These are phyloP conservation scores for Blattamonas nauphoetae DNA, from an alignment of 78 protist species.

Conservation along the genomic window DNA sequence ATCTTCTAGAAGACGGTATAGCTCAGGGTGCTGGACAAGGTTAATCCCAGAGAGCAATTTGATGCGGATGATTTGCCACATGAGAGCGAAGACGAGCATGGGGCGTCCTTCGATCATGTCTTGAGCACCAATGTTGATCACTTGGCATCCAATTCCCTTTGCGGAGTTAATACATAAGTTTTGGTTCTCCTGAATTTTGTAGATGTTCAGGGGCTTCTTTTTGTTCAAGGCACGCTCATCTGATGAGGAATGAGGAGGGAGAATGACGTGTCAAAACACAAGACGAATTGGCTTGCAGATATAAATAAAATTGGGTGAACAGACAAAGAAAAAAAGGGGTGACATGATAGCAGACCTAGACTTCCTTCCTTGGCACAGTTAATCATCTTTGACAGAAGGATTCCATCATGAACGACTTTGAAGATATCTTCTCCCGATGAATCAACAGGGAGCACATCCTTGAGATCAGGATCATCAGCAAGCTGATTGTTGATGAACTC, in stretches of 20 bases:
- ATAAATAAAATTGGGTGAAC: no score
- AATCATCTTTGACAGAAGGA: conserved; percentile 15
- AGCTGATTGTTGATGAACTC: conserved; percentile 14
- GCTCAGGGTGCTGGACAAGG: conserved; percentile 70
- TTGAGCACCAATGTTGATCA: conserved; percentile 72
- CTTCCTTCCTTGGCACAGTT: neutral
- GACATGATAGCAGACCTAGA: conserved; percentile 1
- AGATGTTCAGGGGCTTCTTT: conserved; percentile 34
- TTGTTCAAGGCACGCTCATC: conserved; percentile 83
- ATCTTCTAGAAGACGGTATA: conserved; percentile 65
- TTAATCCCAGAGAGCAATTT: conserved; percentile 66
- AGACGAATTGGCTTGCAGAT: conserved; percentile 75
- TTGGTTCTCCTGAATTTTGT: conserved; percentile 57
- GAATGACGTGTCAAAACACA: no score
- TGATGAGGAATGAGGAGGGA: no score
- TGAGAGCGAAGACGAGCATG: conserved; percentile 76
- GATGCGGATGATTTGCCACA: conserved; percentile 89
- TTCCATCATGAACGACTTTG: conserved; percentile 23
- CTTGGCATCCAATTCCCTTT: conserved; percentile 71
- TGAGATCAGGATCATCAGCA: conserved; percentile 21
- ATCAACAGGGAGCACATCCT: conserved; percentile 7
- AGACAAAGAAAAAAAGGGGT: no score
- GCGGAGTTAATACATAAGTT: conserved; percentile 69
- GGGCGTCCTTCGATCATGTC: conserved; percentile 62
- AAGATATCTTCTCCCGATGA: conserved; percentile 21